Evolutionary conservation across 352 stramenopile species (phyloP).

Genomic region (Globisporangium carolinianum): DNA sequence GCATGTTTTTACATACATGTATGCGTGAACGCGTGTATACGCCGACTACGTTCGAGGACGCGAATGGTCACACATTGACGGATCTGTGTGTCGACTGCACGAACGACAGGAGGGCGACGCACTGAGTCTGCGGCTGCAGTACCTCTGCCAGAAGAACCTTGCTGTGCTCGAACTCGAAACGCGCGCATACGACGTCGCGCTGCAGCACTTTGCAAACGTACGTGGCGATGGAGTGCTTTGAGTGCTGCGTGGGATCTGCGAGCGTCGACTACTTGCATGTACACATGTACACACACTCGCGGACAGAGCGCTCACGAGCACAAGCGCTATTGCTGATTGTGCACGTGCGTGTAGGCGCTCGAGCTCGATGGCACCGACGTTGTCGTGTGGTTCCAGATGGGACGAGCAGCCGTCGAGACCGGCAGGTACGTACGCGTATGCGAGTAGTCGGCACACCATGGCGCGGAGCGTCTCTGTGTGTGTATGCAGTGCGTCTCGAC

Average conservation of each 20-base stretch:
- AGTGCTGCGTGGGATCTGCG: too few relatives aligned
- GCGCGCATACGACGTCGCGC: constrained; percentile 26
- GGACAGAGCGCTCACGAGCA: too few relatives aligned
- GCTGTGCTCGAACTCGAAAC: constrained; percentile 49
- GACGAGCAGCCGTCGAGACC: constrained; percentile 43
- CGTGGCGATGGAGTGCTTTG: background rate
- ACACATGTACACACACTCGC: too few relatives aligned
- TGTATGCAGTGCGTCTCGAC: too few relatives aligned
- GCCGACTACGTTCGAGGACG: too few relatives aligned
- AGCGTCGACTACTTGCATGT: too few relatives aligned
- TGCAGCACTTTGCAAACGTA: constrained; percentile 42
- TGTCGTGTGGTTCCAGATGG: constrained; percentile 74
- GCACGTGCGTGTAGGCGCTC: constrained; percentile 25
- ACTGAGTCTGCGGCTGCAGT: constrained; percentile 41
- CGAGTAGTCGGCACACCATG: too few relatives aligned
- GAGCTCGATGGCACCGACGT: constrained; percentile 61
- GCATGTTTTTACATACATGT: background rate
- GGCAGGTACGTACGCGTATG: constrained; percentile 23
- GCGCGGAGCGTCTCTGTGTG: too few relatives aligned
- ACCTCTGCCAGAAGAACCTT: constrained; percentile 68
- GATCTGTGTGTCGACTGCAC: too few relatives aligned
- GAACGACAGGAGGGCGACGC: constrained; percentile 10
- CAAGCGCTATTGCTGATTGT: background rate
- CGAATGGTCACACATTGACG: too few relatives aligned
- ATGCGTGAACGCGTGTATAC: too few relatives aligned